Percentiles rank a stretch among this genome's conserved stretches.
Evolutionary conservation across 441 rosid species (phyloP).

Genomic region (Pelargonium cotyledonis): DNA sequence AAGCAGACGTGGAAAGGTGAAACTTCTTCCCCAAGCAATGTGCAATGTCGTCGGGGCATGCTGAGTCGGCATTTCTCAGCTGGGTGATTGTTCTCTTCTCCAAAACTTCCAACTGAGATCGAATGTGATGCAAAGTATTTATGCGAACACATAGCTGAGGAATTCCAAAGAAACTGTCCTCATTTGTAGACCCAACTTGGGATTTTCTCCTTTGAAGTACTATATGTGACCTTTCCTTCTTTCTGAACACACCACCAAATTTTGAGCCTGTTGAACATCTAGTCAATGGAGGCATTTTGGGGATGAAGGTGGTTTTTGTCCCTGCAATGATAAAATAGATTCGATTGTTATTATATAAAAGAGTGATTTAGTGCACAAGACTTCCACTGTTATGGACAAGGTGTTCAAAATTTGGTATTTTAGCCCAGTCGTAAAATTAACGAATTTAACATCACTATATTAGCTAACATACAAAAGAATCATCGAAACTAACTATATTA

Average conservation of each 20-base stretch:
- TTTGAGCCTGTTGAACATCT: constrained; percentile 52
- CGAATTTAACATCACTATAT: too few species aligned
- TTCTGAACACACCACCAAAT: constrained; percentile 45
- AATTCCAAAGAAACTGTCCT: constrained; percentile 36
- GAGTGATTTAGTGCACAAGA: too few species aligned
- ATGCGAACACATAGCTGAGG: constrained; percentile 60
- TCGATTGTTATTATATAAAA: background rate
- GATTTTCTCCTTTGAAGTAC: constrained; percentile 38
- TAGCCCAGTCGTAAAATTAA: too few species aligned
- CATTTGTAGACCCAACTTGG: constrained; percentile 32
- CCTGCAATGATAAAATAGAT: constrained; percentile 30
- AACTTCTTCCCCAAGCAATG: constrained; percentile 35
- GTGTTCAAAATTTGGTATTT: too few species aligned
- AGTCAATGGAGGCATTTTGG: constrained; percentile 53
- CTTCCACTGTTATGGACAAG: too few species aligned
- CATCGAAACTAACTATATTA: too few species aligned
- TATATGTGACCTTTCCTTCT: constrained; percentile 41
- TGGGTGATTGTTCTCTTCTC: constrained; percentile 36
- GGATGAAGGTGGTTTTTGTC: constrained; percentile 41
- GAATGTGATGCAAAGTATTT: constrained; percentile 49
- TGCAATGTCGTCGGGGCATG: constrained; percentile 18
- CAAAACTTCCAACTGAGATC: constrained; percentile 37
- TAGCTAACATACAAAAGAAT: too few species aligned
- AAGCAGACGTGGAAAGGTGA: constrained; percentile 40
- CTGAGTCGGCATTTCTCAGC: constrained; percentile 38